Evolutionary conservation across 306 rosid species (phyloP).

Genomic region (Gleditsia sinensis): DNA sequence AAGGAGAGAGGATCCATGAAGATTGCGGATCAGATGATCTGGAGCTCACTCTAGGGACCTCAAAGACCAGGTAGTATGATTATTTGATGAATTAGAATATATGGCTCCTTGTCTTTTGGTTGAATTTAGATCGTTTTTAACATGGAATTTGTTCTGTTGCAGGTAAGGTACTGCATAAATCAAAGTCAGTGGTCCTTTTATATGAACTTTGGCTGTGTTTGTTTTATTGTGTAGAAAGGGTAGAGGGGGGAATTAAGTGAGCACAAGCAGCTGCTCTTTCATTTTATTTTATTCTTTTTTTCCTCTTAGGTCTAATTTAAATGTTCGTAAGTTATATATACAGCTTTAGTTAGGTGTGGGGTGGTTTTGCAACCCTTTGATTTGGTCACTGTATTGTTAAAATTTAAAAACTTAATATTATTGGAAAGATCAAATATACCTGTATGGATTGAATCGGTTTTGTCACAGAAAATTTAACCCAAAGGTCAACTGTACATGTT

Average conservation of each 20-base stretch:
- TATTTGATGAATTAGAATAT: slow-evolving; percentile 6
- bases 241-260: slow-evolving; percentile 36
- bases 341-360: slow-evolving; percentile 51
- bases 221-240: slow-evolving; percentile 34
- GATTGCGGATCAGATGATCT: slow-evolving; percentile 78
- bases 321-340: slow-evolving; percentile 42
- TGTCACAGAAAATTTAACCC: slow-evolving; percentile 18
- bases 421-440: slow-evolving; percentile 42
- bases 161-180: slow-evolving; percentile 46
- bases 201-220: slow-evolving; percentile 37
- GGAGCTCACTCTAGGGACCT: slow-evolving; percentile 91
- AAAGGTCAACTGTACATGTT: slow-evolving; percentile 14
- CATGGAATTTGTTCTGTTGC: slow-evolving; percentile 31
- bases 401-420: slow-evolving; percentile 42
- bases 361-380: slow-evolving; percentile 44
- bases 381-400: slow-evolving; percentile 33
- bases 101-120: not conserved
- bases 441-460: slow-evolving; percentile 51
- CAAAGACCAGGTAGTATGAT: slow-evolving; percentile 63
- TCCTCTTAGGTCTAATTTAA: slow-evolving; percentile 29
- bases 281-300: slow-evolving; percentile 32
- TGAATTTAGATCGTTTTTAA: not conserved
- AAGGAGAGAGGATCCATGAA: slow-evolving; percentile 87
- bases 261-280: slow-evolving; percentile 37
- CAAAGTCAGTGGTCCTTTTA: slow-evolving; percentile 26